Conservation (phyloP, 495 filamentous ascomycete genomes). For the Physcia stellaris region DNA sequence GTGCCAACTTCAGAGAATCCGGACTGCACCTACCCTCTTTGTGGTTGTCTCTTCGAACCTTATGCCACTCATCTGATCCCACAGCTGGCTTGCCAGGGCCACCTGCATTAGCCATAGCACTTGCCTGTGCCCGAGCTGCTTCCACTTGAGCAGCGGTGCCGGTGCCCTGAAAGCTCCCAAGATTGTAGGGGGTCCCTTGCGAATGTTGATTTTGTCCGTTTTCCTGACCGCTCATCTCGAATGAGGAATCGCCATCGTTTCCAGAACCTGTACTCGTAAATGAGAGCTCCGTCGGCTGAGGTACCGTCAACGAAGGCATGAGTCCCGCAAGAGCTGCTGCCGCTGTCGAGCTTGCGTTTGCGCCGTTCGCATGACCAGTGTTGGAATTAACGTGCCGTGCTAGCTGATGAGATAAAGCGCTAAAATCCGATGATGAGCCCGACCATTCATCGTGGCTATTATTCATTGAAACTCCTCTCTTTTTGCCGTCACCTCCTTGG, state of each 20-base stretch:
- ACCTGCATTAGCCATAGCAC: conserved; percentile 12
- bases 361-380: not conserved
- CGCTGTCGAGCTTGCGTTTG: conserved; percentile 40
- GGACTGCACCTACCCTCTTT: conserved; percentile 74
- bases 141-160: conserved; percentile 34
- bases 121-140: conserved; percentile 31
- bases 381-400: conserved; percentile 13
- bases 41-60: conserved; percentile 93
- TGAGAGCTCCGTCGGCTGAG: conserved; percentile 55
- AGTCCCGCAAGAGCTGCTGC: conserved; percentile 56
- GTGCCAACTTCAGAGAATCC: not conserved
- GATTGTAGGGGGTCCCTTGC: conserved; percentile 17
- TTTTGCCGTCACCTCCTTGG: conserved; percentile 5
- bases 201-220: conserved; percentile 21
- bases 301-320: conserved; percentile 55
- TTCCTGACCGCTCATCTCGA: conserved; percentile 20
- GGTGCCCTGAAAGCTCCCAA: conserved; percentile 17
- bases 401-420: conserved; percentile 9
- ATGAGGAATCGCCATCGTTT: conserved; percentile 25
- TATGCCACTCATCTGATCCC: conserved; percentile 96
- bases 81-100: conserved; percentile 67
- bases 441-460: conserved; percentile 5
- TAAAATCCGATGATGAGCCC: conserved; percentile 3
- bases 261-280: conserved; percentile 34
- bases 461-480: conserved; percentile 6